Conservation (phyloP, 2,329 filamentous ascomycete genomes). For the Tetracladium maxilliforme region DNA sequence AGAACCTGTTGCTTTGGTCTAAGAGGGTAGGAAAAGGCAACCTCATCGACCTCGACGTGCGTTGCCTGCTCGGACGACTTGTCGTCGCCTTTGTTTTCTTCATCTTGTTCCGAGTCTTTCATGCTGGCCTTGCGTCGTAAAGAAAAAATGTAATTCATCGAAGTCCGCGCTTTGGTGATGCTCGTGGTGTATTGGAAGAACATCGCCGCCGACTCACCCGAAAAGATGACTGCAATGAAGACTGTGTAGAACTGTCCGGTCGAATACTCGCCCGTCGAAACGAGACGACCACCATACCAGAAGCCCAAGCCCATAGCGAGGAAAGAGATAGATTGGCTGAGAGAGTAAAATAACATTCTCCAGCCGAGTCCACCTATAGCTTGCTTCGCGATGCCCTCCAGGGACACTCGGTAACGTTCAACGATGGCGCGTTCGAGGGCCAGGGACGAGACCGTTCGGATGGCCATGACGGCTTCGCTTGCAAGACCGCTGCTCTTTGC, state of each 20-base stretch:
- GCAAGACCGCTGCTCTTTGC: constrained; percentile 26
- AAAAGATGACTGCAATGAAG: constrained; percentile 35
- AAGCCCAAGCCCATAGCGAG: constrained; percentile 18
- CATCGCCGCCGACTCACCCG: too few relatives aligned
- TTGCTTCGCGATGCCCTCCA: constrained; percentile 11
- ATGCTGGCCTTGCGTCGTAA: too few relatives aligned
- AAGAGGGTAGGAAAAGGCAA: constrained; percentile 54
- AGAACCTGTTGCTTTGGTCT: constrained; percentile 78
- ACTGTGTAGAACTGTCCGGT: constrained; percentile 35
- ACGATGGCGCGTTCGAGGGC: constrained; percentile 21
- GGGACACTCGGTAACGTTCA: constrained; percentile 15
- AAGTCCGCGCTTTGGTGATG: constrained; percentile 32
- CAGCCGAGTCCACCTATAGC: constrained; percentile 5
- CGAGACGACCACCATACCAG: constrained; percentile 26
- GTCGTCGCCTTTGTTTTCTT: constrained; percentile 26
- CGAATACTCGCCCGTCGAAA: constrained; percentile 22
- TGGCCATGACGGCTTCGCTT: constrained; percentile 26
- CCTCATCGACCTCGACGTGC: constrained; percentile 31
- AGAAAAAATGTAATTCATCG: constrained; percentile 35
- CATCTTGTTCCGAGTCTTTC: too few relatives aligned
- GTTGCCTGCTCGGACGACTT: constrained; percentile 16
- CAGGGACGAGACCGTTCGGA: constrained; percentile 27
- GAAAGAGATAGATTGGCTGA: constrained; percentile 17
- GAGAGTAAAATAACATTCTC: constrained; percentile 13
- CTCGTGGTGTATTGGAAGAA: too few relatives aligned